Conservation (phyloP, 176 grass and related monocot species). For the Lolium rigidum region DNA sequence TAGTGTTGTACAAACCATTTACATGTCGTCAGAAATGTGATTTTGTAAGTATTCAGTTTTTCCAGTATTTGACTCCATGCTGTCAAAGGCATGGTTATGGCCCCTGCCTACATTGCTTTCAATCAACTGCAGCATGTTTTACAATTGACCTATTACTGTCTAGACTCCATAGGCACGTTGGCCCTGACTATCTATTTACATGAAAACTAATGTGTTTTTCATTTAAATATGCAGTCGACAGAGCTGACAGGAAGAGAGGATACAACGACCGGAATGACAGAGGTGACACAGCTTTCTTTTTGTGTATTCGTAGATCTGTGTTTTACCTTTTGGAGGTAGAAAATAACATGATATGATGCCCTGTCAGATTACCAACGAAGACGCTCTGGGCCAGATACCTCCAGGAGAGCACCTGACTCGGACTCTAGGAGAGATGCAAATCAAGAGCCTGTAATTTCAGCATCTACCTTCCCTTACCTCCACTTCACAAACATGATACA, state of each 20-base stretch:
- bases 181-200: background rate
- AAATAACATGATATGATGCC: slow-evolving; percentile 17
- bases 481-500: background rate
- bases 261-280: slow-evolving; percentile 70
- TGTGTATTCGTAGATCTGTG: background rate
- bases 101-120: background rate
- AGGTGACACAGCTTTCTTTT: slow-evolving; percentile 45
- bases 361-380: slow-evolving; percentile 78
- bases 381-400: slow-evolving; percentile 29
- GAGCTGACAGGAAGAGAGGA: slow-evolving; percentile 67
- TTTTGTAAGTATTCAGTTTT: background rate
- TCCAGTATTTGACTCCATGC: slow-evolving; percentile 4
- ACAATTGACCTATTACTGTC: background rate
- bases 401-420: slow-evolving; percentile 65
- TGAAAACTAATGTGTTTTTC: background rate
- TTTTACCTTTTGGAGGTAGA: background rate
- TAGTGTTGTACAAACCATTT: slow-evolving; percentile 11
- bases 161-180: background rate
- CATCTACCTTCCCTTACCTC: background rate
- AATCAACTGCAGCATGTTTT: slow-evolving; percentile 1
- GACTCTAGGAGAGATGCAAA: slow-evolving; percentile 64
- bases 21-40: background rate
- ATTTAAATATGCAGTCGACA: slow-evolving; percentile 70
- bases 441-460: slow-evolving; percentile 52
- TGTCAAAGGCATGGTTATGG: background rate